Base-by-base conservation (phyloP, 2,329 filamentous ascomycete genomes). In the Colletotrichum sublineola region DNA sequence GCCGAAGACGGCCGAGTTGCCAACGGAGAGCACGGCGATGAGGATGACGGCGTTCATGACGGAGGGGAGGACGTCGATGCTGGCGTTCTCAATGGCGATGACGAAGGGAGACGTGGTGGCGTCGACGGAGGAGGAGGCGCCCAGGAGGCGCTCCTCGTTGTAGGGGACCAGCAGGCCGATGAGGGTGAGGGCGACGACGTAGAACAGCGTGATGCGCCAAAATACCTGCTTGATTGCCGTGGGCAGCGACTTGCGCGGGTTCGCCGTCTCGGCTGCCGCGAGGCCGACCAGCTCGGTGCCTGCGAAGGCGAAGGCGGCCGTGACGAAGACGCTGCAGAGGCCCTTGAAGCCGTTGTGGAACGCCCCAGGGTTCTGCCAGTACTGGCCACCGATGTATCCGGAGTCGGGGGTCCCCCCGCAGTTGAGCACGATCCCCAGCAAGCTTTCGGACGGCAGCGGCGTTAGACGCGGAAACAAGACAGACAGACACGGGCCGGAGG, bases 11-110 rank as follows among this genome's bases (percentile, higher is more conserved):
- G 95, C 92, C 8, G 94, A 96, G 82, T 97, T 98, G 70, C 95
- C 95, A 72, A 98, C 95, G 0, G 94, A 97, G 31, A 98, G 85
- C 31, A 97, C 95, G 29, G 95, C 93, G 74, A 97, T 90, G 79
- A 98, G 90, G 80, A 98, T 97, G 73, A 98, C 94, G n/a, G 90
- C 91, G 81, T 98, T 98, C 93, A 98, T 97, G 66, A 98, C 88
- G 0, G 93, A 95, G 2, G 94, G 94, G 3, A 98, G 88, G 2
- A 92, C 91, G 53, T 89, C 84, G 77, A 98, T 97, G 11, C 94
- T 92, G 1, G 95, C 94, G 74, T 95, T 92, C 75, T 93, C 86
- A 76, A 97, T 97, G 74, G 95, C 94, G 77, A 98, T 97, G 77
- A 98, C 95, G 80, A 98, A 98, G 1, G 96, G 96, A 3, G 94